Base-by-base conservation (phyloP, 352 stramenopile species). In the Globisporangium rhizosaccharum region DNA sequence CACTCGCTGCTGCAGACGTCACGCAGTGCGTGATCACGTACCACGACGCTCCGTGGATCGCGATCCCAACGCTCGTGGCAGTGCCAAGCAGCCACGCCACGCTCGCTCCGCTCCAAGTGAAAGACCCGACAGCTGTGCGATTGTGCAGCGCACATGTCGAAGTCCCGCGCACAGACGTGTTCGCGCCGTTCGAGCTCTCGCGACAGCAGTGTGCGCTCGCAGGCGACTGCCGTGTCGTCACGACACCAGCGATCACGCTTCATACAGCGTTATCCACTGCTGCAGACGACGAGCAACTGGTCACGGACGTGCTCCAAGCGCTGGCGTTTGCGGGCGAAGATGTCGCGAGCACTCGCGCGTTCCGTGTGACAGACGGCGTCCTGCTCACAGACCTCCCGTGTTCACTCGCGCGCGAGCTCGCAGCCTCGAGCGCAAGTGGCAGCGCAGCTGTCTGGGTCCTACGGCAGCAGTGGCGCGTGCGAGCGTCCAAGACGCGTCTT, bases 251-350 rank as follows among this genome's bases (percentile, higher is more conserved):
- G 14, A 20, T 42, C 6, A n/a, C 51, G 4, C 25, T 52, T 18
- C 10, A 20, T 4, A 57, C 17, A 33, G 53, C 25, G 54, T 9
- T 7, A 26, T 25, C 17, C 30, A 66, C 33, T 67, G 59, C 20
- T 46, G 17, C 20, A 10, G 52, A 67, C 52, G 55, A 57, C 42
- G 59, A 73, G 33, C 53, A 53, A 20, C 37, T 53, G 25, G 48
- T 68, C 18, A 4, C 58, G 30, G 25, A 54, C 18, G 59, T 62
- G 9, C 20, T 65, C 10, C 26, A 52, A 49, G 46, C 28, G 15
- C 45, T 76, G 30, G 20, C 62, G 14, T 1, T 61, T 10, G 5
- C 60, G 2, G 56, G 36, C 20, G 68, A 76, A 51, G 49, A 39
- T 2, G 23, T 64, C 0, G 17, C 53, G 48, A 51, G 54, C 18